Evolutionary conservation across 345 rosid species (phyloP).

Genomic region (Psidium friedrichsthalianum): DNA sequence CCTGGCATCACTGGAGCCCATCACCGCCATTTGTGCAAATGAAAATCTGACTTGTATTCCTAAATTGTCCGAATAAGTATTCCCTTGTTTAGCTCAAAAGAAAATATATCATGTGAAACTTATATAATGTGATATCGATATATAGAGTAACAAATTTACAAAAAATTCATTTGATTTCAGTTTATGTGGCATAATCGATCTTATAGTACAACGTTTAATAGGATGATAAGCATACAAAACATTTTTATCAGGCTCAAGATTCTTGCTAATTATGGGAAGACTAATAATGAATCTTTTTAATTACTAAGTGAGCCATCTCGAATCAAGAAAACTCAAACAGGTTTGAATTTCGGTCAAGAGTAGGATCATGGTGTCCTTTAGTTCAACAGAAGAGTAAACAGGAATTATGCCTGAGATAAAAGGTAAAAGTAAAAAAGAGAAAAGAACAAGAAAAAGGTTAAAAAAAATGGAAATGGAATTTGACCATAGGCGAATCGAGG

Average conservation of each 20-base stretch:
- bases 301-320: neutral
- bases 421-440: neutral
- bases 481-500: neutral
- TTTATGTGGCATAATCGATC: neutral
- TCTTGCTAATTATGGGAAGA: neutral
- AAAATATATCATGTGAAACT: neutral
- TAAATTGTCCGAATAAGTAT: neutral
- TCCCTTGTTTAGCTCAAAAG: neutral
- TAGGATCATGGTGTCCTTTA: neutral
- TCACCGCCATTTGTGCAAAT: neutral
- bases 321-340: neutral
- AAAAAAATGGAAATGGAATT: neutral
- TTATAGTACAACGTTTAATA: neutral
- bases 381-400: neutral
- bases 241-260: neutral
- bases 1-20: neutral
- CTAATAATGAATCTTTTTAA: neutral
- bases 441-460: too few relatives aligned
- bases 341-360: neutral
- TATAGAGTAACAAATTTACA: neutral
- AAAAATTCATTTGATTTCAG: too few relatives aligned
- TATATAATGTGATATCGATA: neutral
- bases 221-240: neutral
- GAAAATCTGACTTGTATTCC: neutral
- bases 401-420: neutral